These are phyloP conservation scores for Bretschneidera sinensis DNA, from an alignment of 345 rosid genomes.

Conservation along the genomic window DNA sequence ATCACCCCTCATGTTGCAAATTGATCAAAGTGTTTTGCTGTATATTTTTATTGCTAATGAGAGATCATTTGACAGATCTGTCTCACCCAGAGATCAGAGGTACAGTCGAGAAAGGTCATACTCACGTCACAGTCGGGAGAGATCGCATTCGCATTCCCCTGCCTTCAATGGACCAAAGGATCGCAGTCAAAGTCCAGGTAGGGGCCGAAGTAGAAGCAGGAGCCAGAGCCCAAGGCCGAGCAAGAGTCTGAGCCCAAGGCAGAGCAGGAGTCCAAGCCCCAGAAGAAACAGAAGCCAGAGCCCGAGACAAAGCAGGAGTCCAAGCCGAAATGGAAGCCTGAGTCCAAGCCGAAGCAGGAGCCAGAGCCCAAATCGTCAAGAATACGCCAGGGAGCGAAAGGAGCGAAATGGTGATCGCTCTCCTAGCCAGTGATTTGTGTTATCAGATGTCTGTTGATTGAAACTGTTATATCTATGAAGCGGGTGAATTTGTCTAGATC, in stretches of 20 bases:
- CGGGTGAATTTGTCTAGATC: conserved; percentile 8
- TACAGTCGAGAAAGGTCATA: conserved; percentile 30
- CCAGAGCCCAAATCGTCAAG: conserved; percentile 31
- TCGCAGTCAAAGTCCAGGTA: conserved; percentile 53
- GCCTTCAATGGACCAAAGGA: conserved; percentile 58
- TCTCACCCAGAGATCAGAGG: conserved; percentile 56
- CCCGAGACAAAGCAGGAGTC: conserved; percentile 48
- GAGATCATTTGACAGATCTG: no score
- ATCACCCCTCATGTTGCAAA: no score
- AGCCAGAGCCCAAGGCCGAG: conserved; percentile 41
- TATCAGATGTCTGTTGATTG: background rate
- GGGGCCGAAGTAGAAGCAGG: conserved; percentile 34
- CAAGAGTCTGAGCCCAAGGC: no score
- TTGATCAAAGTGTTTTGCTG: no score
- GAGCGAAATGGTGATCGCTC: conserved; percentile 52
- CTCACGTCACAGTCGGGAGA: no score
- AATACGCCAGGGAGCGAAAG: conserved; percentile 28
- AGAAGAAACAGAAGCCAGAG: no score
- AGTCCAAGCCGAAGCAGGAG: conserved; percentile 35
- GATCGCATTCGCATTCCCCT: no score
- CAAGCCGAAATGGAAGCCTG: conserved; percentile 16
- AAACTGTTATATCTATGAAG: background rate
- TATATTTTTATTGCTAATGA: no score
- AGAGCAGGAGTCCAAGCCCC: no score
- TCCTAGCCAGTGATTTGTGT: conserved; percentile 55